Evolutionary conservation across 768 basidiomycete species (phyloP).

Genomic region (Pleurotus platypus): DNA sequence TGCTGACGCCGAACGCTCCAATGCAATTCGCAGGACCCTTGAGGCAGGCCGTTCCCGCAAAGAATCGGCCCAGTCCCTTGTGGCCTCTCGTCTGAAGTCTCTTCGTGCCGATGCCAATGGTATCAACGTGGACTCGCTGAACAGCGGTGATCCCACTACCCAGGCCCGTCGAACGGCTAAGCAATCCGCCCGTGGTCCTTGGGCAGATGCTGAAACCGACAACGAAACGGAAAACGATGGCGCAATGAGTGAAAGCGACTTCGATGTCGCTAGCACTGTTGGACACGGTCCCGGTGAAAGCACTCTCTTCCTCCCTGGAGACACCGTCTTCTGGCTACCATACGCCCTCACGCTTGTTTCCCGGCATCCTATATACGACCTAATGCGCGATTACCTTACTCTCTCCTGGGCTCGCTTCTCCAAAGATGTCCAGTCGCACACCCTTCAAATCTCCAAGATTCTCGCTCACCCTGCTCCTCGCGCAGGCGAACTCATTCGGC

Average conservation of each 20-base stretch:
- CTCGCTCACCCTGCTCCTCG: constrained; percentile 85
- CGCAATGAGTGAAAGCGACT: constrained; percentile 83
- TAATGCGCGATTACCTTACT: constrained; percentile 95
- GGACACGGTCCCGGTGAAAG: constrained; percentile 85
- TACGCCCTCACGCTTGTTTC: constrained; percentile 89
- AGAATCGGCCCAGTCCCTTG: constrained; percentile 73
- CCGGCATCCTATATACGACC: constrained; percentile 89
- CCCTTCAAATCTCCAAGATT: constrained; percentile 85
- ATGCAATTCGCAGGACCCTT: constrained; percentile 78
- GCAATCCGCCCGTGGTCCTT: constrained; percentile 62
- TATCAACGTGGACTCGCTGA: constrained; percentile 29
- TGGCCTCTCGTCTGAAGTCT: constrained; percentile 63
- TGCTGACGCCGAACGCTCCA: constrained; percentile 83
- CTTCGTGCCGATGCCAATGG: constrained; percentile 53
- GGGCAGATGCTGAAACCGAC: constrained; percentile 69
- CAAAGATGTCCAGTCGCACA: constrained; percentile 91
- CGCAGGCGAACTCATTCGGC: constrained; percentile 80
- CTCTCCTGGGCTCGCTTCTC: constrained; percentile 93
- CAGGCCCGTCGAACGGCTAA: constrained; percentile 56
- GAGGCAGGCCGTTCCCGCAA: constrained; percentile 77
- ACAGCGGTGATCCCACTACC: constrained; percentile 46
- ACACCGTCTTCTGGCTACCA: constrained; percentile 93
- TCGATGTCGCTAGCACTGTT: constrained; percentile 75
- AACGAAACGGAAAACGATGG: constrained; percentile 73
- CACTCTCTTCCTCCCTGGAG: constrained; percentile 83